phyloP scores from a whole-genome alignment of 106 monocot genomes.

The Vanilla planifolia region DNA sequence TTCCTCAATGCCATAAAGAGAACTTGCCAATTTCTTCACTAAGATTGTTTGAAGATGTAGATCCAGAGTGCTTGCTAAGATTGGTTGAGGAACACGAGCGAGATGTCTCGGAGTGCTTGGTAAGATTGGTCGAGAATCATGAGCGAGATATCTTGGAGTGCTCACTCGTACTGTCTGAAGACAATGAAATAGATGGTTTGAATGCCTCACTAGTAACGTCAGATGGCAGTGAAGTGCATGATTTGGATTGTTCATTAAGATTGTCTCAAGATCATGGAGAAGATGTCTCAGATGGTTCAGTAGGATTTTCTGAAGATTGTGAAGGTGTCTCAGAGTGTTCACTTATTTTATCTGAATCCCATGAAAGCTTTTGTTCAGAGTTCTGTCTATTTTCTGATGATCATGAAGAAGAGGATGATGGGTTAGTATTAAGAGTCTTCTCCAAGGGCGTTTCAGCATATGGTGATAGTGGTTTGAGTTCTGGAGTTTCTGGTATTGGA shows the following conservation, averaged over 20 bases:
- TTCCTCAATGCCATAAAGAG: too few species aligned
- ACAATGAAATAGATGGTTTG: constrained; percentile 13
- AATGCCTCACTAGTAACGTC: not conserved
- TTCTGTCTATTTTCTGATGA: not conserved
- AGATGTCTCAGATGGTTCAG: not conserved
- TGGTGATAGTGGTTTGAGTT: constrained; percentile 22
- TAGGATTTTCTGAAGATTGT: not conserved
- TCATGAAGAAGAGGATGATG: constrained; percentile 41
- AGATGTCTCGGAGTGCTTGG: not conserved
- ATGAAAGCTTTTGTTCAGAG: constrained; percentile 3
- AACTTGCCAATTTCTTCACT: too few species aligned
- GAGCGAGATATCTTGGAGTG: constrained; percentile 46
- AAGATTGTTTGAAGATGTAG: not conserved
- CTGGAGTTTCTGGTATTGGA: constrained; percentile 68
- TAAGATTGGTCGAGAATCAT: not conserved
- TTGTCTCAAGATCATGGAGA: not conserved
- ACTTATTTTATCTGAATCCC: constrained; percentile 1
- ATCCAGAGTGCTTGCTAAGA: not conserved
- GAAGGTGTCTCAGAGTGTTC: not conserved
- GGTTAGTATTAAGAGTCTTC: constrained; percentile 53
- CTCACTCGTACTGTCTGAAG: constrained; percentile 56
- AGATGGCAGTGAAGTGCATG: not conserved
- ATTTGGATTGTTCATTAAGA: not conserved
- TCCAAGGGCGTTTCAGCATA: constrained; percentile 77
- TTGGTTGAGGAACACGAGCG: not conserved